A percentile compares a stretch with the other conserved stretches of the same genome.
These are phyloP conservation scores for Clonostachys solani DNA, from an alignment of 2,329 filamentous ascomycete genomes.

Conservation along the genomic window DNA sequence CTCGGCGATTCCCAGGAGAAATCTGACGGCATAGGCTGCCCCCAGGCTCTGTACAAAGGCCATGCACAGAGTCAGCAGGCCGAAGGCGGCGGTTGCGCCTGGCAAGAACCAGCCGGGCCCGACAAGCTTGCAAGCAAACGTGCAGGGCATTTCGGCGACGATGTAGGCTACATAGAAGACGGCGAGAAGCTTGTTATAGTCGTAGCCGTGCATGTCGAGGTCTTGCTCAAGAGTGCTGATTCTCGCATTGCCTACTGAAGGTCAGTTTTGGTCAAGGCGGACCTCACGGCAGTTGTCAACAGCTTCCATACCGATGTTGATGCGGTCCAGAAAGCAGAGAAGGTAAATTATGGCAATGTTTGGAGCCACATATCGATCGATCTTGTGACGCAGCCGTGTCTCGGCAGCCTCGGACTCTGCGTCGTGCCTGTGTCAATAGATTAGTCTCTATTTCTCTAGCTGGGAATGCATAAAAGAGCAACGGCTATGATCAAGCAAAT, in stretches of 20 bases:
- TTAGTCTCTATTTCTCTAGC: no score
- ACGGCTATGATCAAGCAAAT: no score
- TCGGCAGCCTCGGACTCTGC: background rate
- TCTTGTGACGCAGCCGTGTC: constrained; percentile 1
- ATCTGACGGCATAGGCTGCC: constrained; percentile 31
- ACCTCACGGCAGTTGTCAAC: background rate
- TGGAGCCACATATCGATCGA: constrained; percentile 24
- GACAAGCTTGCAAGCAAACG: constrained; percentile 58
- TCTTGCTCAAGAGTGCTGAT: constrained; percentile 30
- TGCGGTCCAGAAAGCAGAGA: constrained; percentile 29
- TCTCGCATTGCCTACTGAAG: constrained; percentile 21
- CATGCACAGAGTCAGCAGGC: constrained; percentile 54
- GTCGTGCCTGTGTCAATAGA: no score
- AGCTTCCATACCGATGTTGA: constrained; percentile 23
- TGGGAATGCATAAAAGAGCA: no score
- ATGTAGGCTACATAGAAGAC: constrained; percentile 5
- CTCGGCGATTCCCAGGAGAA: no score
- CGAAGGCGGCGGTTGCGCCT: constrained; percentile 50
- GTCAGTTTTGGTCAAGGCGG: background rate
- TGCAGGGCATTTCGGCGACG: constrained; percentile 50
- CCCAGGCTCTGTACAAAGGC: constrained; percentile 47
- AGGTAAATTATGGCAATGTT: constrained; percentile 25
- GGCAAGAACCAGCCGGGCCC: constrained; percentile 65
- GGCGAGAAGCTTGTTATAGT: constrained; percentile 29
- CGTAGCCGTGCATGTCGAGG: constrained; percentile 24